Conservation (phyloP, 345 rosid genomes). For the Populus alba region DNA sequence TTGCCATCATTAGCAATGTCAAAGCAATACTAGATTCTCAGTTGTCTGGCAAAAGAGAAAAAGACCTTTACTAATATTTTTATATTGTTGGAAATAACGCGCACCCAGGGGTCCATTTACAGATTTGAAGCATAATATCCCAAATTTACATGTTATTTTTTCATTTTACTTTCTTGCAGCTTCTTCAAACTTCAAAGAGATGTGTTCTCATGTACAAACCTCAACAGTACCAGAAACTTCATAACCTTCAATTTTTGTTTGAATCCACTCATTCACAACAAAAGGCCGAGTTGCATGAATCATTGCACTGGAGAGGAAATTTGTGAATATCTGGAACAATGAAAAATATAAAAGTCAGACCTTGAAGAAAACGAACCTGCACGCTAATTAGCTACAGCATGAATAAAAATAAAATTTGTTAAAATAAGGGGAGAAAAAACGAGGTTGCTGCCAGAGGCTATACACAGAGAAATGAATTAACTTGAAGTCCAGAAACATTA, state of each 20-base stretch:
- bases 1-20: no score
- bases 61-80: no score
- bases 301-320: slow-evolving; percentile 90
- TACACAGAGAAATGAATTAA: background rate
- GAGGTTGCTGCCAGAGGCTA: background rate
- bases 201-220: slow-evolving; percentile 45
- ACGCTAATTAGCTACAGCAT: background rate
- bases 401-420: background rate
- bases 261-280: slow-evolving; percentile 86
- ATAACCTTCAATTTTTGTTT: slow-evolving; percentile 85
- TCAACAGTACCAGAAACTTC: slow-evolving; percentile 99
- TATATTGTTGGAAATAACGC: no score
- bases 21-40: no score
- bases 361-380: background rate
- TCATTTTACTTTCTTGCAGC: background rate
- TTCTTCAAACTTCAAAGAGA: background rate
- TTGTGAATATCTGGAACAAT: slow-evolving; percentile 75
- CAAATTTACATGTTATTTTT: background rate
- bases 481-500: background rate
- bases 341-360: slow-evolving; percentile 1
- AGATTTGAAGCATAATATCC: background rate
- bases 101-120: no score
- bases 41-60: no score
- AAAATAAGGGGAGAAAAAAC: background rate
- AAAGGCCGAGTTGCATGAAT: slow-evolving; percentile 91